Conservation (phyloP, 2,329 filamentous ascomycete genomes). For the Diaporthe australafricana region DNA sequence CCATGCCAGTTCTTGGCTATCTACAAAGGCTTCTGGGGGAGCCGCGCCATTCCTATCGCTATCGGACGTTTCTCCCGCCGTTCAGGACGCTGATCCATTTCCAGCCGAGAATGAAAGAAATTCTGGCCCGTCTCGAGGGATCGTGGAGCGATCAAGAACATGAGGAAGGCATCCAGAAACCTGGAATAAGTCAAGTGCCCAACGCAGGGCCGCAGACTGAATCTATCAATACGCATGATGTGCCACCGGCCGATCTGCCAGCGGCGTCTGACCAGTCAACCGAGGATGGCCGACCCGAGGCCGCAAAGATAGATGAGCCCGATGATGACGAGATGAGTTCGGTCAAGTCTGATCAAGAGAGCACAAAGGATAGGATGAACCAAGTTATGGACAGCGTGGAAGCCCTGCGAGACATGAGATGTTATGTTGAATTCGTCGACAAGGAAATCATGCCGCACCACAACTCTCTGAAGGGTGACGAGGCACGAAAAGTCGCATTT, state of each 20-base stretch:
- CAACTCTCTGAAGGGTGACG: background rate
- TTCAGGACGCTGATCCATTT: conserved; percentile 2
- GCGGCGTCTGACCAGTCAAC: background rate
- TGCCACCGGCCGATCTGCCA: background rate
- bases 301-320: background rate
- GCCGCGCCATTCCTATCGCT: too few species aligned
- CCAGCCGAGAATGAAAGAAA: conserved; percentile 6
- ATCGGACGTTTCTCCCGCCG: background rate
- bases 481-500: background rate
- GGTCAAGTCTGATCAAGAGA: background rate
- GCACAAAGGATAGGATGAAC: background rate
- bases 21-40: background rate
- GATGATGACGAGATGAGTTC: background rate
- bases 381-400: conserved; percentile 9
- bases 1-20: background rate
- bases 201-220: background rate
- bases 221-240: background rate
- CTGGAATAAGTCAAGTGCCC: background rate
- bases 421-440: conserved; percentile 20
- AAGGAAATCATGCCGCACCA: conserved; percentile 12
- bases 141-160: background rate
- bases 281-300: background rate
- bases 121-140: background rate
- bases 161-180: background rate
- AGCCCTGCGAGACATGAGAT: conserved; percentile 23